These are phyloP conservation scores for Gremmenia infestans DNA, from an alignment of 2,329 filamentous ascomycete species.

Conservation along the genomic window DNA sequence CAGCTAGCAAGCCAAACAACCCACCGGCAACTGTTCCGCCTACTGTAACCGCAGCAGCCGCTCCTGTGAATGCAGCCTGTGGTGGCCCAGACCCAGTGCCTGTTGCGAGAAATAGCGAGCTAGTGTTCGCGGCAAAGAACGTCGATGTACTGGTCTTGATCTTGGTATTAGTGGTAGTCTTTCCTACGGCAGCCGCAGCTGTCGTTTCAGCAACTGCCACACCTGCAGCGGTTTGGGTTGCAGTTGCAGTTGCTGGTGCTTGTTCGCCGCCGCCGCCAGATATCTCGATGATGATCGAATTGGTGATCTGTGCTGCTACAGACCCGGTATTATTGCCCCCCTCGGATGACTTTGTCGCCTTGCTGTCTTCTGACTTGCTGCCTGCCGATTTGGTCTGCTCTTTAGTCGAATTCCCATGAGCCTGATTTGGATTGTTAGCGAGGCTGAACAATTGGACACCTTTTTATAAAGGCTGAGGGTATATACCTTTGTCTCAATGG, in stretches of 20 bases:
- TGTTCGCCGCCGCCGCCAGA: background rate
- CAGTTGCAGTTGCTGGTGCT: background rate
- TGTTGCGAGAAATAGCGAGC: background rate
- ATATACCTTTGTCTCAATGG: background rate
- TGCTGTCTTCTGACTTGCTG: background rate
- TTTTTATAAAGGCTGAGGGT: background rate
- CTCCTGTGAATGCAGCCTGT: conserved; percentile 1
- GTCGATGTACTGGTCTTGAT: background rate
- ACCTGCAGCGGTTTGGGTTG: background rate
- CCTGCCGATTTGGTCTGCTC: background rate
- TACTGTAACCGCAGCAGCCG: background rate
- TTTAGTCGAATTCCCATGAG: background rate
- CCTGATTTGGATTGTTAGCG: background rate
- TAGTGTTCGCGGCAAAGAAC: background rate
- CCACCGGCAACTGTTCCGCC: background rate
- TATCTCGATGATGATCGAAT: background rate
- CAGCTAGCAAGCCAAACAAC: background rate
- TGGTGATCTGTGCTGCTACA: background rate
- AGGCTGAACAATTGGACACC: no score
- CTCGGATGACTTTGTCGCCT: background rate
- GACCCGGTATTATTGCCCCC: background rate
- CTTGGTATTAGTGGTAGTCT: background rate
- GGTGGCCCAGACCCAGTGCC: background rate
- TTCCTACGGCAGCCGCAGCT: background rate
- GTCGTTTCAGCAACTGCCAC: background rate